phyloP scores from a whole-genome alignment of 1,284 basidiomycete species.

The Cryptococcus jaspeensis region DNA sequence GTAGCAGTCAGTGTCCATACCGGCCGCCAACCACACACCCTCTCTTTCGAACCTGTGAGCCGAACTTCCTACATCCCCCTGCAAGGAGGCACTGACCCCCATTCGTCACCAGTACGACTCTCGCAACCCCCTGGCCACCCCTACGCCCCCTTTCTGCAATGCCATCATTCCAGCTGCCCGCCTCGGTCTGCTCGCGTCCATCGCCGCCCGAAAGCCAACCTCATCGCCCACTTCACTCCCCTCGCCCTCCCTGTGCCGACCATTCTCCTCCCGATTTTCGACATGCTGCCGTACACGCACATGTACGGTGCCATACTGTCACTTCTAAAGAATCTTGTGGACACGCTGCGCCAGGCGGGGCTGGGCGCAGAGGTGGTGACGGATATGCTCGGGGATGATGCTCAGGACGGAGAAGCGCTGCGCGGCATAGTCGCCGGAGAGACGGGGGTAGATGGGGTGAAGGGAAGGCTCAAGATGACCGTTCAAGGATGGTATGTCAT shows the following conservation, averaged over 20 bases:
- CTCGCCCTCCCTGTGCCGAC: constrained; percentile 5
- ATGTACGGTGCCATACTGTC: constrained; percentile 12
- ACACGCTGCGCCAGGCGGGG: constrained; percentile 20
- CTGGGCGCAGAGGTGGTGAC: constrained; percentile 5
- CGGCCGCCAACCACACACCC: constrained; percentile 27
- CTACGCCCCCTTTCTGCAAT: constrained; percentile 29
- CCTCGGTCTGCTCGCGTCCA: constrained; percentile 31
- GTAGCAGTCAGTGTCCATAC: constrained; percentile 16
- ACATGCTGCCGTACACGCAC: constrained; percentile 27
- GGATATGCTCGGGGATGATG: constrained; percentile 1
- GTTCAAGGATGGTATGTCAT: constrained; percentile 26
- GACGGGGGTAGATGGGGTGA: constrained; percentile 19
- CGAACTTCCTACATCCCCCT: too few species aligned
- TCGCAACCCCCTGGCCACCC: constrained; percentile 5
- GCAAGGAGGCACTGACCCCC: too few species aligned
- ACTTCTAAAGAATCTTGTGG: constrained; percentile 19
- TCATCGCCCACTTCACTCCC: constrained; percentile 11
- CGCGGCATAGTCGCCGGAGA: constrained; percentile 15
- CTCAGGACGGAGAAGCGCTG: neutral
- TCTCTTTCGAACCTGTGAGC: constrained; percentile 36
- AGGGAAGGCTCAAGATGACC: constrained; percentile 22
- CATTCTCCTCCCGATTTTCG: constrained; percentile 34
- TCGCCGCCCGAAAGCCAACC: constrained; percentile 31
- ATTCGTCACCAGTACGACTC: constrained; percentile 34
- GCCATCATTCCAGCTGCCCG: constrained; percentile 28